Evolutionary conservation across 371 early-diverging fungal species (phyloP).

Genomic region (Catenaria anguillulae): DNA sequence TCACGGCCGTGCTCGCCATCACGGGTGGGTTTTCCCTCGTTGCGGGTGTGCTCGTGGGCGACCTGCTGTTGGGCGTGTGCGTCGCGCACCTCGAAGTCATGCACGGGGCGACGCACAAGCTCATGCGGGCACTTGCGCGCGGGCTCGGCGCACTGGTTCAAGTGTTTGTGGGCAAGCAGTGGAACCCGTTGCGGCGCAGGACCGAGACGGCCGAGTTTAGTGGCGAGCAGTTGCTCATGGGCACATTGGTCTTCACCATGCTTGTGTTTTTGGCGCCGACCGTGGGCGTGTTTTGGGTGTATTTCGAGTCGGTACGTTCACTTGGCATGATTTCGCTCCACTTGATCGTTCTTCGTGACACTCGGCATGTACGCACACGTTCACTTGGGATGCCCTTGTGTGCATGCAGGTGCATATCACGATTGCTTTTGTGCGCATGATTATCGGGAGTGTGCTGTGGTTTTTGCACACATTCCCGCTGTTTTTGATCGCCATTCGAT

Average conservation of each 20-base stretch:
- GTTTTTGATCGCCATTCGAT: no score
- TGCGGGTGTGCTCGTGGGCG: constrained; percentile 46
- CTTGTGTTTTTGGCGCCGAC: constrained; percentile 89
- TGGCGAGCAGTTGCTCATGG: constrained; percentile 82
- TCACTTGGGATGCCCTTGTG: no score
- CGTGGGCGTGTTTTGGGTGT: constrained; percentile 77
- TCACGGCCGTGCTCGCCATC: no score
- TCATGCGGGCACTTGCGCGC: constrained; percentile 80
- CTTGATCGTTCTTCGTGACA: no score
- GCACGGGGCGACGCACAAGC: constrained; percentile 77
- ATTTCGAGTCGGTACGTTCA: constrained; percentile 57
- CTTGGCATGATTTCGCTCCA: no score
- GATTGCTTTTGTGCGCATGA: no score
- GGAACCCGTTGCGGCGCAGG: constrained; percentile 75
- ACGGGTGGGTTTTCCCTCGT: background rate
- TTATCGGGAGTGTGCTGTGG: no score
- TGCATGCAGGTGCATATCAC: no score
- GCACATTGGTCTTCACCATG: constrained; percentile 85
- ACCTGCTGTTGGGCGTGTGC: constrained; percentile 52
- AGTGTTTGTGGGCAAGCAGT: constrained; percentile 73
- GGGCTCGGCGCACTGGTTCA: constrained; percentile 72
- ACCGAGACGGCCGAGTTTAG: constrained; percentile 90
- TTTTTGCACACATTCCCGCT: no score
- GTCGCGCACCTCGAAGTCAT: constrained; percentile 86
- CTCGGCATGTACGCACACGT: no score